These are phyloP conservation scores for Gillenia trifoliata DNA, from an alignment of 306 rosid species.

Conservation along the genomic window DNA sequence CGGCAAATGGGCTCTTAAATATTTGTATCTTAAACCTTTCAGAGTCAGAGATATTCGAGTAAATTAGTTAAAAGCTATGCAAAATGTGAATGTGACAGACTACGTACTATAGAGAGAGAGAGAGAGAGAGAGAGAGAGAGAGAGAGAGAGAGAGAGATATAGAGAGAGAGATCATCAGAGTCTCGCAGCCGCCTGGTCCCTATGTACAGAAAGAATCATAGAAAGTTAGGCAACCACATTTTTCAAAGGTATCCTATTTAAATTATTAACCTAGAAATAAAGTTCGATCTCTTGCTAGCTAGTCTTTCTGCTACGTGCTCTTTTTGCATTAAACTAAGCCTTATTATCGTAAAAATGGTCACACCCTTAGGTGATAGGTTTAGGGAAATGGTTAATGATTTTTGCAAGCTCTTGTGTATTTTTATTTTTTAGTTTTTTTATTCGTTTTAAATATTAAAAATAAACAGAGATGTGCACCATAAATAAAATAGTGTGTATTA, in stretches of 20 bases:
- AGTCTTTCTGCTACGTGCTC: not conserved
- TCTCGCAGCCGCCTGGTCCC: slow-evolving; percentile 31
- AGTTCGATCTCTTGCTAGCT: not conserved
- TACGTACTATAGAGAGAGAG: not conserved
- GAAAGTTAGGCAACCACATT: slow-evolving; percentile 19
- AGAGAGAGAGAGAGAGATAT: not conserved
- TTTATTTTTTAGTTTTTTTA: too few species aligned
- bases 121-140: not conserved
- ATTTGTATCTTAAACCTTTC: not conserved
- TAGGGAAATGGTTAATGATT: not conserved
- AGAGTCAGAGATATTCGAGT: not conserved
- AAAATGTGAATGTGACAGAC: slow-evolving; percentile 7
- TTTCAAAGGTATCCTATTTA: not conserved
- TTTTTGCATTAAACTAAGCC: not conserved
- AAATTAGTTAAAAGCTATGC: slow-evolving; percentile 18
- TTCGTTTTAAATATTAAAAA: too few species aligned
- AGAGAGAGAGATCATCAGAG: not conserved
- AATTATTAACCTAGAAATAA: slow-evolving; percentile 2
- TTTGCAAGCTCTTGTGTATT: not conserved
- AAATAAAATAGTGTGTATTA: not conserved
- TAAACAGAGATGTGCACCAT: too few species aligned
- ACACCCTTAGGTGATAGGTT: not conserved
- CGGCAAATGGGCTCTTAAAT: not conserved
- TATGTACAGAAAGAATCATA: not conserved
- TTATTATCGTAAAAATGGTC: not conserved